phyloP scores from a whole-genome alignment of 2,329 filamentous ascomycete species.

The Hysterium pulicare region DNA sequence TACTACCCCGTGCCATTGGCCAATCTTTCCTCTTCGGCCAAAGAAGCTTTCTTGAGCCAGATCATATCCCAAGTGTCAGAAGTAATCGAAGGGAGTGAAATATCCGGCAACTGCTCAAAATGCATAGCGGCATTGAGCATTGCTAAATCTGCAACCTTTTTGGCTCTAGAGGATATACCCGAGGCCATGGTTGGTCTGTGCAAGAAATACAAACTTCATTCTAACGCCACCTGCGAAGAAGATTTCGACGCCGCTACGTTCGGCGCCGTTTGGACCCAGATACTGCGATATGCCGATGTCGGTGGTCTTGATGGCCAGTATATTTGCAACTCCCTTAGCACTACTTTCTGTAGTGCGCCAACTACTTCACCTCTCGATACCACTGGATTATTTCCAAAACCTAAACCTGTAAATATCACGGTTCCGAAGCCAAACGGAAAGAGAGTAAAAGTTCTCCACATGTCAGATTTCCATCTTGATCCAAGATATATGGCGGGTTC shows the following conservation, averaged over 20 bases:
- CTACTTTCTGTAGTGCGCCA: slow-evolving; percentile 48
- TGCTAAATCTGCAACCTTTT: slow-evolving; percentile 50
- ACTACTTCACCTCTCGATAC: slow-evolving; percentile 45
- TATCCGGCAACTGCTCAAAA: slow-evolving; percentile 49
- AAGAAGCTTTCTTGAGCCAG: slow-evolving; percentile 43
- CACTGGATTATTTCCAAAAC: slow-evolving; percentile 51
- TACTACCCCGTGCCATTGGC: slow-evolving; percentile 48
- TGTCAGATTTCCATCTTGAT: slow-evolving; percentile 57
- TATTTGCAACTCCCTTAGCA: slow-evolving; percentile 53
- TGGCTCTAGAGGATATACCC: slow-evolving; percentile 49
- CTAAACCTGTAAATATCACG: slow-evolving; percentile 47
- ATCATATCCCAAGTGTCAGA: slow-evolving; percentile 44
- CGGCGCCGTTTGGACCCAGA: slow-evolving; percentile 57
- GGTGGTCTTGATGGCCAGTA: slow-evolving; percentile 54
- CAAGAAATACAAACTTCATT: slow-evolving; percentile 46
- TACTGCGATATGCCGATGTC: slow-evolving; percentile 53
- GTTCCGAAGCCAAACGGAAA: slow-evolving; percentile 50
- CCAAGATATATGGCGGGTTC: slow-evolving; percentile 52
- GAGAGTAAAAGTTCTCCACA: slow-evolving; percentile 54
- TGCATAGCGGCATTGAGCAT: slow-evolving; percentile 52
- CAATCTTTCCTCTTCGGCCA: slow-evolving; percentile 42
- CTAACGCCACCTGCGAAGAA: slow-evolving; percentile 47
- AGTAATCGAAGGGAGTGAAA: slow-evolving; percentile 41
- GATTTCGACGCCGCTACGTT: slow-evolving; percentile 48
- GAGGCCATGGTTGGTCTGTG: slow-evolving; percentile 52